phyloP scores from a whole-genome alignment of 2,329 filamentous ascomycete species.

The Talaromyces rugulosus region DNA sequence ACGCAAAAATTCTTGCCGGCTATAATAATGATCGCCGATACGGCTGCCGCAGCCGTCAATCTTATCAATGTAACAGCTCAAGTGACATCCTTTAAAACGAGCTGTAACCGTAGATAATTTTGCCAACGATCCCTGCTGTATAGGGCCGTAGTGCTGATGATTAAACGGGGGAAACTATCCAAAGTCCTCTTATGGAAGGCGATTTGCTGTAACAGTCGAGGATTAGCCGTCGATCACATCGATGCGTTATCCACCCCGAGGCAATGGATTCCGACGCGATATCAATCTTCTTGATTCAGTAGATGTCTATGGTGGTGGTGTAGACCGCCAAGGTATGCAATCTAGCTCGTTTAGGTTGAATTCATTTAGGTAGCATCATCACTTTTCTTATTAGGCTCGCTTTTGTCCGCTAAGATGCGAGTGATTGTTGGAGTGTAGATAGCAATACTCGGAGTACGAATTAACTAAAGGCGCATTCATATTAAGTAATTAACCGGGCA shows the following conservation, averaged over 20 bases:
- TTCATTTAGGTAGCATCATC: neutral
- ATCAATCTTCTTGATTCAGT: neutral
- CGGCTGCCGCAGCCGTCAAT: neutral
- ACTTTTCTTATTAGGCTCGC: neutral
- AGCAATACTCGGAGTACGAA: neutral
- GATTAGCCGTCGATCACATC: neutral
- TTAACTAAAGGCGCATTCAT: neutral
- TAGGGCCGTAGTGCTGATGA: neutral
- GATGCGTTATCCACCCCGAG: neutral
- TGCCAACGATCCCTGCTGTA: constrained; percentile 10
- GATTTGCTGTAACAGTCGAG: neutral
- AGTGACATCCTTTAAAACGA: neutral
- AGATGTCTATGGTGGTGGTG: neutral
- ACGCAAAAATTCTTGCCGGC: neutral
- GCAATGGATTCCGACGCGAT: neutral
- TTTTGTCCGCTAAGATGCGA: neutral
- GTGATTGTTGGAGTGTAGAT: neutral
- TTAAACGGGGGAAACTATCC: neutral
- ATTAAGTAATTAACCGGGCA: neutral
- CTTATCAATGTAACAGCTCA: neutral
- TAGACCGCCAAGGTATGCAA: neutral
- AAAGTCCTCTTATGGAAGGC: neutral
- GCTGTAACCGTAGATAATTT: neutral
- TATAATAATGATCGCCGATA: neutral
- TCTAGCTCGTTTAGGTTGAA: neutral